Evolutionary conservation across 371 early-diverging fungal genomes (phyloP).

Genomic region (Apophysomyces ossiformis): DNA sequence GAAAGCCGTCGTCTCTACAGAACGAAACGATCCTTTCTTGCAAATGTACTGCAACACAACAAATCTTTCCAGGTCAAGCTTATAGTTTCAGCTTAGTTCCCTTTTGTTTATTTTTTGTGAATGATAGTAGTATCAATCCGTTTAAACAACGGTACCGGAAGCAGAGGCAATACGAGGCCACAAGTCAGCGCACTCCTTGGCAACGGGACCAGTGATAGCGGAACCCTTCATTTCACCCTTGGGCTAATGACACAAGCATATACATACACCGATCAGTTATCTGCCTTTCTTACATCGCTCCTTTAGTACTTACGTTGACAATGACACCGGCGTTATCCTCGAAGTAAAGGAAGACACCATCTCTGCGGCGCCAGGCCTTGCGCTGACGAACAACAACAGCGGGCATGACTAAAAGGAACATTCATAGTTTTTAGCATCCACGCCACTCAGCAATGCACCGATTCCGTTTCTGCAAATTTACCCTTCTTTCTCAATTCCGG

Average conservation of each 20-base stretch:
- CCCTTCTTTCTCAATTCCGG: constrained; percentile 99
- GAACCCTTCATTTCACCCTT: constrained; percentile 99
- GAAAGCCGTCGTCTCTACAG: no score
- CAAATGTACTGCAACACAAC: no score
- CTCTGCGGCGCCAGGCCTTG: constrained; percentile 99
- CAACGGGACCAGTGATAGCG: constrained; percentile 99
- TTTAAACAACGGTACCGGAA: constrained; percentile 87
- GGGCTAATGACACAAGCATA: constrained; percentile 44
- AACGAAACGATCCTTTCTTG: no score
- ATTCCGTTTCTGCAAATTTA: constrained; percentile 23
- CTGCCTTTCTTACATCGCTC: not conserved
- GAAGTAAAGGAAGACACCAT: constrained; percentile 99
- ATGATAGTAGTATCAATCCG: not conserved
- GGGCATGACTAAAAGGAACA: constrained; percentile 81
- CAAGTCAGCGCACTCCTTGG: constrained; percentile 99
- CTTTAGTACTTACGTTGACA: constrained; percentile 43
- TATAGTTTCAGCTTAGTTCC: not conserved
- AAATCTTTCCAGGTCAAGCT: no score
- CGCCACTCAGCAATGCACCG: not conserved
- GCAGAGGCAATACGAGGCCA: constrained; percentile 99
- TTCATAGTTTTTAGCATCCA: not conserved
- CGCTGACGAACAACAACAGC: constrained; percentile 99
- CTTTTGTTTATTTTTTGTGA: not conserved
- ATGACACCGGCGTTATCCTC: constrained; percentile 80
- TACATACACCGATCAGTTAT: not conserved